phyloP scores from a whole-genome alignment of 2,329 filamentous ascomycete genomes.

The Anisogramma anomala region DNA sequence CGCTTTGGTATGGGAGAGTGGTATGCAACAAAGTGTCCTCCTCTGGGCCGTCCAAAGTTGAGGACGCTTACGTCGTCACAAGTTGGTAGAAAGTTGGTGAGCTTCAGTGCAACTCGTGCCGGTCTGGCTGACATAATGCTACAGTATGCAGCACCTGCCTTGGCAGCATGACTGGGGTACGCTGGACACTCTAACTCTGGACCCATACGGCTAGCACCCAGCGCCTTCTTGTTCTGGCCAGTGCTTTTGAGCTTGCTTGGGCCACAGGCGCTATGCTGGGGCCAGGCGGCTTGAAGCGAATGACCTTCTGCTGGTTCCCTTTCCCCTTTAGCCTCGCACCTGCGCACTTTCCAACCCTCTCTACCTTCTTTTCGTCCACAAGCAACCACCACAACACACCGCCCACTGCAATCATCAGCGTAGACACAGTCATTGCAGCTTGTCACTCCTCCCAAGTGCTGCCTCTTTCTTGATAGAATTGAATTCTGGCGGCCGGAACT shows the following conservation, averaged over 20 bases:
- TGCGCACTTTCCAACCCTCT: neutral
- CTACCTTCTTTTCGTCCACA: conserved; percentile 1
- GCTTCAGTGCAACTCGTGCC: no score
- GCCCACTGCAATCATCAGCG: neutral
- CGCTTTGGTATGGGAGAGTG: neutral
- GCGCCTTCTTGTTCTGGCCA: neutral
- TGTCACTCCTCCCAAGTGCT: conserved; percentile 2
- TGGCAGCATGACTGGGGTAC: no score
- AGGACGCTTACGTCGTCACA: neutral
- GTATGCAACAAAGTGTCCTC: conserved; percentile 7
- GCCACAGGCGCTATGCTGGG: neutral
- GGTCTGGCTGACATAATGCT: conserved; percentile 6
- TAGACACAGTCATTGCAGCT: conserved; percentile 6
- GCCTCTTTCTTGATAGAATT: conserved; percentile 3
- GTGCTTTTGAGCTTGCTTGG: neutral
- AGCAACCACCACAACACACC: neutral
- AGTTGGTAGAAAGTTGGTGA: neutral
- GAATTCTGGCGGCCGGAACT: conserved; percentile 1
- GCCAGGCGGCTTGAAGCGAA: neutral
- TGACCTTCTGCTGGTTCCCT: neutral
- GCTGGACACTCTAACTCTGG: no score
- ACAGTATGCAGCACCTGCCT: neutral
- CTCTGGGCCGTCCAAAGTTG: neutral
- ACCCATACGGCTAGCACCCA: neutral
- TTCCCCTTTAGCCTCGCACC: neutral